Percentiles rank a stretch among this genome's conserved stretches.
Conservation (phyloP, 2,329 filamentous ascomycete genomes). For the Fusarium falciforme region DNA sequence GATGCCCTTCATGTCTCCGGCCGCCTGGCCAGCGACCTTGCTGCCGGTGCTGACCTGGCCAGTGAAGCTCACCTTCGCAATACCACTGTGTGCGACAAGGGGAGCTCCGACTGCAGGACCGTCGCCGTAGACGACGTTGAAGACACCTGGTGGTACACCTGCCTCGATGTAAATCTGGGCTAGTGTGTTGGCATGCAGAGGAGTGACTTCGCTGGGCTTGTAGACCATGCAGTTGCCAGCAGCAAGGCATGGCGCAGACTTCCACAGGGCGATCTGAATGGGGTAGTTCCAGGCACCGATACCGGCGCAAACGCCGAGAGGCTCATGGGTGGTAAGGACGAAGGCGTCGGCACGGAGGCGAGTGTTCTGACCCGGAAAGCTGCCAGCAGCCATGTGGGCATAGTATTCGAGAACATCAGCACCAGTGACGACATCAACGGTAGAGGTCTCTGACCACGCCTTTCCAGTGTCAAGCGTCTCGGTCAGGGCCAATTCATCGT, state of each 20-base stretch:
- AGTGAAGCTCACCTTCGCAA: conserved; percentile 91
- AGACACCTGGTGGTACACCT: conserved; percentile 83
- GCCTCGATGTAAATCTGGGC: conserved; percentile 83
- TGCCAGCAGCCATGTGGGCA: conserved; percentile 81
- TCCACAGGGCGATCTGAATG: conserved; percentile 91
- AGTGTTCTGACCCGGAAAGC: conserved; percentile 83
- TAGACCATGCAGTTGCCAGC: conserved; percentile 93
- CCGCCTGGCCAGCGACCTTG: conserved; percentile 82
- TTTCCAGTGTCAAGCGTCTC: conserved; percentile 92
- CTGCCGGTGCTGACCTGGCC: conserved; percentile 86
- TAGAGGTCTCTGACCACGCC: conserved; percentile 84
- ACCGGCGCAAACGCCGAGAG: conserved; percentile 85
- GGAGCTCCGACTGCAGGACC: conserved; percentile 78
- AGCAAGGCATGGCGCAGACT: conserved; percentile 85
- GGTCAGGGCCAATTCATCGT: conserved; percentile 81
- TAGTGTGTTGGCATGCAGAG: conserved; percentile 81
- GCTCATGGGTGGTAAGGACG: conserved; percentile 85
- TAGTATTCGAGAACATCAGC: conserved; percentile 90
- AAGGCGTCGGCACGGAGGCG: conserved; percentile 80
- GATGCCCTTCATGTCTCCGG: conserved; percentile 86
- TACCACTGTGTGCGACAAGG: conserved; percentile 75
- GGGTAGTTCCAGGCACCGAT: conserved; percentile 96
- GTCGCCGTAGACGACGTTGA: conserved; percentile 87
- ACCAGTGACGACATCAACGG: conserved; percentile 85
- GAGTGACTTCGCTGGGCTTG: conserved; percentile 89